Base-by-base conservation (phyloP, 2,329 filamentous ascomycete genomes). In the Cercospora janseana region DNA sequence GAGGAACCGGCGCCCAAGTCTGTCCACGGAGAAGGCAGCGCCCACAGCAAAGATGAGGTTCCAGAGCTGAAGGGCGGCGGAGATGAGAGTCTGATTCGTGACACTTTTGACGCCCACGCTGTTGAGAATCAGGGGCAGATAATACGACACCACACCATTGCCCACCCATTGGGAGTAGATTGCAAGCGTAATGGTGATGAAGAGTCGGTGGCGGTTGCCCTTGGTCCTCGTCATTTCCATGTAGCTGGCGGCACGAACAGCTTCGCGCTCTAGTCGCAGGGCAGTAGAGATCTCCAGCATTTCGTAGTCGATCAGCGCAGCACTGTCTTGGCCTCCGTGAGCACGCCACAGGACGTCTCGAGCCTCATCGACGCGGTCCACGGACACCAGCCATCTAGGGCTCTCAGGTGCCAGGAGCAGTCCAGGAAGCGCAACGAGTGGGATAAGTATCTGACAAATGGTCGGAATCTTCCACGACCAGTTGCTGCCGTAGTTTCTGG, bases 241-340 rank as follows among this genome's bases (percentile, higher is more conserved):
- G 37, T 51, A 62, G 10, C 49, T 44, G 5, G 54, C 56, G 51
- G 76, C 77, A 2, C 78, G 75, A 1, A 37, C 49, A 53, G 83
- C 77, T 46, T 77, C 67, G 60, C 83, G 79, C 1, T 79, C 59
- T 5, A 46, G 46, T 9, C 42, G 51, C 4, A 56, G 34, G 1
- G 55, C 46, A 10, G 43, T 46, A 5, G 45, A 44, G 18, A 87
- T 87, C 69, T 87, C 83, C 32, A 76, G 76, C 64, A 76, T 84
- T 65, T 87, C 81, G 63, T 83, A 82, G 59, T 83, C 79, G 9
- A 87, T 83, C 1, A 80, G 79, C 59, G 83, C 73, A 18, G 82
- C 81, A n/a, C 81, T 80, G 4, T 72, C 73, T 52, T 72, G 68
- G 15, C 76, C 81, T 20, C 43, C 28, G 60, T 86, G 83, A 63